Base-by-base conservation (phyloP, 331 rosid species). In the Pyrus hybrid region DNA sequence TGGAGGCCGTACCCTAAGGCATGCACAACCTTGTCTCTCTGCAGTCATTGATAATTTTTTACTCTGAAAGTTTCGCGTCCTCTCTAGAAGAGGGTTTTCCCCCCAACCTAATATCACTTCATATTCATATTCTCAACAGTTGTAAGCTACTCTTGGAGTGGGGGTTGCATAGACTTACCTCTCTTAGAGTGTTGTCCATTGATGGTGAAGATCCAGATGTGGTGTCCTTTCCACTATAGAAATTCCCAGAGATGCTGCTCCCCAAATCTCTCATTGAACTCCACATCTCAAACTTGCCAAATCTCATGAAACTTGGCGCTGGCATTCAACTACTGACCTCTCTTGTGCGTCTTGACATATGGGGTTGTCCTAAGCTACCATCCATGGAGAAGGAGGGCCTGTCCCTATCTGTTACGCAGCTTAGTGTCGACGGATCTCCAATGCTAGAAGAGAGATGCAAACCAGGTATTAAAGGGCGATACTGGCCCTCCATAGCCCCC, bases 361-460 rank as follows among this genome's bases (percentile, higher is more conserved):
- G 20, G 57, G 49, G 57, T 1, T 37, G 72, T 10, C 56, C 72
- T 26, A 68, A 68, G 33, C 33, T 68, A 68, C 14, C 29, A 17
- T 68, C 35, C n/a, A 68, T 68, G 8, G 64, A 73, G 58, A 29
- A 29, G 5, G 63, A 28, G 25, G 73, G 82, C 8, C 72, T 68
- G 11, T 76, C 76, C 37, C 77, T 63, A 21, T 73, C 77, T 23
- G 77, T 82, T 49, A 54, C 51, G 41, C 69, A 77, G 35, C 74
- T 73, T 22, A 22, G 33, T 68, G 4, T 43, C 35, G 0, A 9
- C 4, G 13, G 25, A 1, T 43, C 57, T 43, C 72, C 35, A 14
- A 30, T 41, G 13, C 58, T 68, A 68, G 22, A 68, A 68, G 58
- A 13, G 72, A 43, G 58, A 23, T 68, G 72, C 72, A 43, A 37